Evolutionary conservation across 495 filamentous ascomycete species (phyloP).

Genomic region (Aspergillus olivimuriae): DNA sequence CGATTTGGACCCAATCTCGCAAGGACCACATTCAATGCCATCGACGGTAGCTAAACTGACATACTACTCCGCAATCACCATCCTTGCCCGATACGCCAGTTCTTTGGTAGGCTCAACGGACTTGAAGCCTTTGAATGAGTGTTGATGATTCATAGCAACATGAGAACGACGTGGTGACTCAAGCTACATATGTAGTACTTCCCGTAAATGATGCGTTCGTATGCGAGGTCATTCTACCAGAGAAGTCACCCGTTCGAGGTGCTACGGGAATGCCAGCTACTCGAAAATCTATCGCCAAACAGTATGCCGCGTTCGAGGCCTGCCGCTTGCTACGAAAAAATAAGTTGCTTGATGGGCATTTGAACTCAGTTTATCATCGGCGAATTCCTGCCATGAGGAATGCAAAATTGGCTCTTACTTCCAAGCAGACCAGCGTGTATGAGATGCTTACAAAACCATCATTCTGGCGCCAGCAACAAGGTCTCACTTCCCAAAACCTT

Average conservation of each 20-base stretch:
- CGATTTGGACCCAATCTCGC: constrained; percentile 48
- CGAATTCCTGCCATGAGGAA: constrained; percentile 81
- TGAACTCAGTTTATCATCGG: constrained; percentile 68
- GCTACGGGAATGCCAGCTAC: constrained; percentile 52
- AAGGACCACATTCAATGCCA: constrained; percentile 52
- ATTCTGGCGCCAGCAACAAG: constrained; percentile 58
- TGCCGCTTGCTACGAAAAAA: constrained; percentile 64
- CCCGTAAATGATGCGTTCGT: constrained; percentile 54
- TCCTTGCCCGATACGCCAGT: constrained; percentile 58
- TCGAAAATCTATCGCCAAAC: constrained; percentile 76
- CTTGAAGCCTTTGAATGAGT: constrained; percentile 8
- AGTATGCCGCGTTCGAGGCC: constrained; percentile 82
- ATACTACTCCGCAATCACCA: constrained; percentile 61
- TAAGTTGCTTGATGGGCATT: constrained; percentile 62
- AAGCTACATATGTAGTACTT: constrained; percentile 58
- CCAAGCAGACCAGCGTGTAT: constrained; percentile 68
- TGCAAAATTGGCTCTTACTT: constrained; percentile 75
- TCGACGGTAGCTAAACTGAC: constrained; percentile 75
- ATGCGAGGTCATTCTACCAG: constrained; percentile 79
- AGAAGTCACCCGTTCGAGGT: constrained; percentile 62
- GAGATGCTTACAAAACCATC: constrained; percentile 71
- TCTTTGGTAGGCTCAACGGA: constrained; percentile 42
- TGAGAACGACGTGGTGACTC: constrained; percentile 45
- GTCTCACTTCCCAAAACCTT: constrained; percentile 46
- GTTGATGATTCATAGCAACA: constrained; percentile 42